Evolutionary conservation across 2,329 filamentous ascomycete species (phyloP).

Genomic region (Plenodomus tracheiphilus): DNA sequence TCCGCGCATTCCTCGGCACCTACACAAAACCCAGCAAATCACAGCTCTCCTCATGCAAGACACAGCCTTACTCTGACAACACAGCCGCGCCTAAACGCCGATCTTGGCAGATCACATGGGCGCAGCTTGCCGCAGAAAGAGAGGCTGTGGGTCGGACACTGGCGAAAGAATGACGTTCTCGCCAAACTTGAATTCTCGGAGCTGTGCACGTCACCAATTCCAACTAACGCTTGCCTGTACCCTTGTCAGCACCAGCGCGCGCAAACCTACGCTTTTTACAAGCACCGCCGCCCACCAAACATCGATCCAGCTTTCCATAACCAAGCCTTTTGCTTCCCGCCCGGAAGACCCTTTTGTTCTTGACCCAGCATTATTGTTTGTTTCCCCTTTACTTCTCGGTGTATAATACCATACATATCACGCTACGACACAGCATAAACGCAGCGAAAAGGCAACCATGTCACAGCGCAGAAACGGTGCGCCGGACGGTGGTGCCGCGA

Average conservation of each 20-base stretch:
- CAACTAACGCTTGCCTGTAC: background rate
- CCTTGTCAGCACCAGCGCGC: background rate
- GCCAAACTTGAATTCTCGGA: constrained; percentile 11
- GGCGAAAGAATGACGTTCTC: constrained; percentile 9
- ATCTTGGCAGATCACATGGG: constrained; percentile 13
- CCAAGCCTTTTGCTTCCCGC: constrained; percentile 3
- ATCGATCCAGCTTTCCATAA: no score
- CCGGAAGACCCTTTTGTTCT: background rate
- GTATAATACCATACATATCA: background rate
- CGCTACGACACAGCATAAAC: background rate
- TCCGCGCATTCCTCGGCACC: no score
- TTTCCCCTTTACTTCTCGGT: no score
- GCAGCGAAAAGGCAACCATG: constrained; percentile 50
- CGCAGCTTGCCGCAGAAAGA: background rate
- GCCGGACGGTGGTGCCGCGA: constrained; percentile 49
- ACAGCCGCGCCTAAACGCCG: background rate
- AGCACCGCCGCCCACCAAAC: background rate
- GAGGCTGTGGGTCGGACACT: background rate
- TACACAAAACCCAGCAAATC: background rate
- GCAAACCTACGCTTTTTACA: background rate
- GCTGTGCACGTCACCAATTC: constrained; percentile 10
- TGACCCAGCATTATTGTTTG: background rate
- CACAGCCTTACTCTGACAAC: background rate
- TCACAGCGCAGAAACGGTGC: constrained; percentile 62
- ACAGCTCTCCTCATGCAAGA: background rate